phyloP scores from a whole-genome alignment of 192 early-diverging fungal genomes.

The Pilobolus umbonatus region DNA sequence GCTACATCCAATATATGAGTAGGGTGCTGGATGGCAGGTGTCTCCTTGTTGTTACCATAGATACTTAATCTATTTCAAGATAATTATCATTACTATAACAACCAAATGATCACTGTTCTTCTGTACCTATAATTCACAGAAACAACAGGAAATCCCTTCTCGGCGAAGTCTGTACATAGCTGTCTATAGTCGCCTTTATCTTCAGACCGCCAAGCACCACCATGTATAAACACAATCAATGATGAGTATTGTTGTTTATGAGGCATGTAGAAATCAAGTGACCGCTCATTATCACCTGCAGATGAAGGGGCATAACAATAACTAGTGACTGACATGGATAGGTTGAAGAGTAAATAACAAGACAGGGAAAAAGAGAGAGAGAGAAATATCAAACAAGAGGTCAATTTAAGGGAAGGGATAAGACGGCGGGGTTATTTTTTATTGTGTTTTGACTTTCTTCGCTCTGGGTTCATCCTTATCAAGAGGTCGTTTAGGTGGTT shows the following conservation, averaged over 20 bases:
- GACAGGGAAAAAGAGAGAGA: background rate
- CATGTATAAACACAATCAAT: conserved; percentile 72
- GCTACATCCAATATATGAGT: conserved; percentile 62
- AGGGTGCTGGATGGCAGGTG: conserved; percentile 54
- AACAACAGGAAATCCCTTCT: conserved; percentile 53
- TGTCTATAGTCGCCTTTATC: conserved; percentile 59
- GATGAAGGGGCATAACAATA: background rate
- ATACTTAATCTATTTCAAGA: background rate
- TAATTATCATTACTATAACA: background rate
- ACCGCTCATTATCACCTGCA: conserved; percentile 27
- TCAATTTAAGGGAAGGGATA: no score
- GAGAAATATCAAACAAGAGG: background rate
- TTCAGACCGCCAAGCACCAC: conserved; percentile 83
- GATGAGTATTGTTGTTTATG: conserved; percentile 16
- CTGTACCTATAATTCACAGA: conserved; percentile 71
- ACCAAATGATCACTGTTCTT: background rate
- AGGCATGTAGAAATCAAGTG: conserved; percentile 61
- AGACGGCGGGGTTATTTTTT: background rate
- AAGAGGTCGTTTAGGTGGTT: no score
- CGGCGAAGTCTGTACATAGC: conserved; percentile 48
- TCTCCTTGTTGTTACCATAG: background rate
- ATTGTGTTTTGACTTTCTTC: background rate
- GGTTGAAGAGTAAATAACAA: no score
- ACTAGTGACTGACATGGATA: no score
- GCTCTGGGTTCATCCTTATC: background rate